phyloP scores from a whole-genome alignment of 768 basidiomycete genomes.

The Lactifluus volemus region DNA sequence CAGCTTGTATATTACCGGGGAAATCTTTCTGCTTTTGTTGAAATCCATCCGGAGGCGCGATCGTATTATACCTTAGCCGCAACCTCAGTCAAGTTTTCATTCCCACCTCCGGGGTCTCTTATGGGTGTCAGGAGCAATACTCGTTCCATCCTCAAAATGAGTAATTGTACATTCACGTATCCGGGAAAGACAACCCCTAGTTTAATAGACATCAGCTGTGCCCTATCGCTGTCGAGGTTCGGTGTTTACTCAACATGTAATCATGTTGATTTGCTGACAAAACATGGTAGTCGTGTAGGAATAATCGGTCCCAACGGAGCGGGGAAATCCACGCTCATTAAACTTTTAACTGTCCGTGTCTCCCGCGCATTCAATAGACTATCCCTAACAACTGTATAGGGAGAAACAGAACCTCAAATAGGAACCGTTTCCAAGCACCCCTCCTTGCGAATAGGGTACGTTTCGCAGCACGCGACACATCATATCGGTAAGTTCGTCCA shows the following conservation, averaged over 20 bases:
- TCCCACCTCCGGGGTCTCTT: conserved; percentile 90
- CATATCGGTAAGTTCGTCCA: conserved; percentile 58
- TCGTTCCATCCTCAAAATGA: conserved; percentile 89
- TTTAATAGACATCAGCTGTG: conserved; percentile 82
- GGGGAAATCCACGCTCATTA: conserved; percentile 93
- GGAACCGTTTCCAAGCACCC: conserved; percentile 94
- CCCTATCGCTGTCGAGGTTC: conserved; percentile 84
- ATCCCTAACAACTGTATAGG: conserved; percentile 34
- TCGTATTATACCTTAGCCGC: conserved; percentile 96
- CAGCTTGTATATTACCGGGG: conserved; percentile 91
- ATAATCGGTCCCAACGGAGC: conserved; percentile 92
- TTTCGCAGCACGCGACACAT: conserved; percentile 97
- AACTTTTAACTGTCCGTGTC: conserved; percentile 68
- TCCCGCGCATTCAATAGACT: background rate
- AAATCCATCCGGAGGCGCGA: conserved; percentile 83
- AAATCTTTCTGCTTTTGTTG: conserved; percentile 86
- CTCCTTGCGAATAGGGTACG: conserved; percentile 87
- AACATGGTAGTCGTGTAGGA: conserved; percentile 65
- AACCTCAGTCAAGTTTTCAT: conserved; percentile 88
- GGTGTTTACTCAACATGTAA: background rate
- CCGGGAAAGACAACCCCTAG: conserved; percentile 75
- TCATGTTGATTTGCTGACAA: conserved; percentile 23
- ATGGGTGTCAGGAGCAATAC: conserved; percentile 97
- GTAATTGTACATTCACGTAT: conserved; percentile 89
- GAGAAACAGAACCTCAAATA: conserved; percentile 86